These are phyloP conservation scores for Rhizophagus sp. DNA, from an alignment of 192 early-diverging fungal species.

Conservation along the genomic window DNA sequence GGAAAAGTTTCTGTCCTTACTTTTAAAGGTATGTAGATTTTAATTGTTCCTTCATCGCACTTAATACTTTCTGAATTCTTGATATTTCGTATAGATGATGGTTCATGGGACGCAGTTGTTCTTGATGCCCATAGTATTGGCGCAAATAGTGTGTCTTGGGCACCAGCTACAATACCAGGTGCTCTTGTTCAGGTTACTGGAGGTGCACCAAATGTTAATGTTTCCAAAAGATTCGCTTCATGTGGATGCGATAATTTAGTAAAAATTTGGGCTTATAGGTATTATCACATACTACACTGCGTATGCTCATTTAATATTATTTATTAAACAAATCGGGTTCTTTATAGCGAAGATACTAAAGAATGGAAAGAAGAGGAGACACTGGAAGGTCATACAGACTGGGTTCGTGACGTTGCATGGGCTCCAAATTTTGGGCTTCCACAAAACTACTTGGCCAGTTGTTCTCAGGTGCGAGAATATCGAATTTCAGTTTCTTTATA, in stretches of 20 bases:
- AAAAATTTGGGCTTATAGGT: constrained; percentile 87
- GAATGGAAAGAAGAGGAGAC: constrained; percentile 77
- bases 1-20: constrained; percentile 91
- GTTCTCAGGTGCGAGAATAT: constrained; percentile 69
- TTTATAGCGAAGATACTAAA: constrained; percentile 69
- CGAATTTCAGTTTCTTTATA: background rate
- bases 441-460: constrained; percentile 86
- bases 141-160: constrained; percentile 94
- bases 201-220: constrained; percentile 51
- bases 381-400: constrained; percentile 92
- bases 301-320: background rate
- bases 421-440: constrained; percentile 94
- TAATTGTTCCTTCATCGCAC: background rate
- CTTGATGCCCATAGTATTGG: constrained; percentile 91
- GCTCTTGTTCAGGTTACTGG: constrained; percentile 67
- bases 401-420: constrained; percentile 97
- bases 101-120: constrained; percentile 76
- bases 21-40: constrained; percentile 71
- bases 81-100: constrained; percentile 63
- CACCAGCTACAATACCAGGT: constrained; percentile 81
- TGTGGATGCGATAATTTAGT: constrained; percentile 96
- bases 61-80: background rate
- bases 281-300: constrained; percentile 28
- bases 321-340: background rate
- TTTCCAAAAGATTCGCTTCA: constrained; percentile 81